Conservation (phyloP, 2,329 filamentous ascomycete genomes). For the Lachnellula hyalina region DNA sequence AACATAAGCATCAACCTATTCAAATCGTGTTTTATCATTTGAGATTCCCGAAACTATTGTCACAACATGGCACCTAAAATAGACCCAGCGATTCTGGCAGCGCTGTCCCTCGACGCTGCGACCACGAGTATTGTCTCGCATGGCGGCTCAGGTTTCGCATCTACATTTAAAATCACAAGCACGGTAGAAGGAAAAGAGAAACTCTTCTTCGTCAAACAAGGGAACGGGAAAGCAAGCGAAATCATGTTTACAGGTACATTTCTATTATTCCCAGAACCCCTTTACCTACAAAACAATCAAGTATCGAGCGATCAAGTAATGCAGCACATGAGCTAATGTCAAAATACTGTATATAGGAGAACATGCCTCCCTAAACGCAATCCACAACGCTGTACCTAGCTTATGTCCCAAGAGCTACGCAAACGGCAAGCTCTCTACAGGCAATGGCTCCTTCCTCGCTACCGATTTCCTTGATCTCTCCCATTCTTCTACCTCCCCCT, state of each 20-base stretch:
- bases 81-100: conserved; percentile 57
- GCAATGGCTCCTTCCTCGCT: conserved; percentile 46
- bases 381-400: conserved; percentile 64
- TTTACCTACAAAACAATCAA: conserved; percentile 9
- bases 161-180: conserved; percentile 56
- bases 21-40: not conserved
- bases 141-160: conserved; percentile 64
- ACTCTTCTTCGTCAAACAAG: conserved; percentile 70
- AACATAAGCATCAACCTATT: not conserved
- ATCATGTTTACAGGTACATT: conserved; percentile 63
- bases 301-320: not conserved
- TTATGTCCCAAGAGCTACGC: conserved; percentile 74
- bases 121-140: conserved; percentile 52
- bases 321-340: no score
- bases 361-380: conserved; percentile 76
- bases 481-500: conserved; percentile 30
- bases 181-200: conserved; percentile 27
- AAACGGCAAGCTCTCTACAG: conserved; percentile 53
- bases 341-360: conserved; percentile 52
- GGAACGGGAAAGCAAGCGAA: conserved; percentile 51
- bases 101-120: conserved; percentile 53
- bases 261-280: not conserved
- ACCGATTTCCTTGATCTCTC: conserved; percentile 76
- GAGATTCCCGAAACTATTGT: not conserved
- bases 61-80: conserved; percentile 42